Conservation (phyloP, 1,284 basidiomycete genomes). For the Leccinum cinnamomeum region DNA sequence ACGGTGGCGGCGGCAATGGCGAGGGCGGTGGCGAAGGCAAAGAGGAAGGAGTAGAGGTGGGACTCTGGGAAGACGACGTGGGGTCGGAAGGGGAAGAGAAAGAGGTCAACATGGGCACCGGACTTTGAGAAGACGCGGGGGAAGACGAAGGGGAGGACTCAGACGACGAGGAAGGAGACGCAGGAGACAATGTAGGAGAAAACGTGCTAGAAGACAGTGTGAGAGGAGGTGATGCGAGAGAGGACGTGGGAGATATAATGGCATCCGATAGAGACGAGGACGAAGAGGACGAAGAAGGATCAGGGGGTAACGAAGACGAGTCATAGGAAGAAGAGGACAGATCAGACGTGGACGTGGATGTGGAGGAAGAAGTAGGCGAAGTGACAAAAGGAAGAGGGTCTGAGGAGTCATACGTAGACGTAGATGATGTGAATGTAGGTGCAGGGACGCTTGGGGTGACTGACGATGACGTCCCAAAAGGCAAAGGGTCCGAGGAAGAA, state of each 20-base stretch:
- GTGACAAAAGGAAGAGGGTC: background rate
- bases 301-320: constrained; percentile 1
- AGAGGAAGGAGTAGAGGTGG: background rate
- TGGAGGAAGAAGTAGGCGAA: background rate
- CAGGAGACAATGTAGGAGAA: background rate
- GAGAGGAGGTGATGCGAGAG: background rate
- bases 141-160: background rate
- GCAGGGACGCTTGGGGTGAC: background rate
- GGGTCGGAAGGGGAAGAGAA: background rate
- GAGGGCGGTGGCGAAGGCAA: background rate
- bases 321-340: constrained; percentile 1
- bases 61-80: background rate
- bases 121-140: background rate
- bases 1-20: background rate
- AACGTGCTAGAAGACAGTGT: background rate
- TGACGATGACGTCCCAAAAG: background rate
- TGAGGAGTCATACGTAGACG: background rate
- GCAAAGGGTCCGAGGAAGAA: background rate
- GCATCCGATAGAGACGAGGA: background rate
- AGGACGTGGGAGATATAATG: background rate
- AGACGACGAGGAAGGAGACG: background rate
- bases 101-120: background rate
- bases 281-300: background rate
- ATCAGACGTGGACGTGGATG: background rate
- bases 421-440: background rate